These are phyloP conservation scores for Phellinidium pouzarii DNA, from an alignment of 1,284 basidiomycete species.

Conservation along the genomic window DNA sequence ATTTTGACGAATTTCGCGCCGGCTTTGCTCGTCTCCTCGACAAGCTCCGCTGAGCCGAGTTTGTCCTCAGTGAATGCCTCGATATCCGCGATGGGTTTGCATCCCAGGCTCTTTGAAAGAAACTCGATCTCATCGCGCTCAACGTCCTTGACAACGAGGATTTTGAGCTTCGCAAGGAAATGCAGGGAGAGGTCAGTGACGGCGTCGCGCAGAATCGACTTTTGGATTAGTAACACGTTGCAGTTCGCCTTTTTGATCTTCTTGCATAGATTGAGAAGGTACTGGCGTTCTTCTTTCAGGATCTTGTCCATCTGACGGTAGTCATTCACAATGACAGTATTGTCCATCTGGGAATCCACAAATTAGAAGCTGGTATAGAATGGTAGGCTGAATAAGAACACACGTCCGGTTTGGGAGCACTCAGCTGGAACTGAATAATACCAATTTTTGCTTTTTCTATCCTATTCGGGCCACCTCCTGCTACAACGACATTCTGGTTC, in stretches of 20 bases:
- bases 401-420: slow-evolving; percentile 96
- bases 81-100: slow-evolving; percentile 96
- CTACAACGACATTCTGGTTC: slow-evolving; percentile 89
- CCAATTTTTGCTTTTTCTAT: slow-evolving; percentile 99
- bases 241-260: slow-evolving; percentile 99
- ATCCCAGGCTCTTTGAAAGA: slow-evolving; percentile 89
- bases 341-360: slow-evolving; percentile 79
- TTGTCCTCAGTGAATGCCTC: slow-evolving; percentile 99
- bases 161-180: slow-evolving; percentile 97
- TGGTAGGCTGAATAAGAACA: slow-evolving; percentile 30
- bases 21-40: slow-evolving; percentile 84
- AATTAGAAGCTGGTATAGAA: not conserved
- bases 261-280: slow-evolving; percentile 97
- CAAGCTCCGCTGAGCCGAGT: slow-evolving; percentile 91
- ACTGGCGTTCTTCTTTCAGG: slow-evolving; percentile 97
- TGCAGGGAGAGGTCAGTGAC: slow-evolving; percentile 98
- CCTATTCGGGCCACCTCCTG: slow-evolving; percentile 89
- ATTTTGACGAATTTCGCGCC: slow-evolving; percentile 93
- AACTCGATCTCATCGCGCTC: slow-evolving; percentile 99
- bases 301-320: slow-evolving; percentile 99
- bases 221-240: slow-evolving; percentile 98
- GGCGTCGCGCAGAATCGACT: slow-evolving; percentile 97
- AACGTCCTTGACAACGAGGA: slow-evolving; percentile 95
- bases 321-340: slow-evolving; percentile 98
- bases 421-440: slow-evolving; percentile 97